Evolutionary conservation across 768 basidiomycete genomes (phyloP), one percentile per base, ranked within the genome.

Genomic region (Collybia sp.): DNA sequence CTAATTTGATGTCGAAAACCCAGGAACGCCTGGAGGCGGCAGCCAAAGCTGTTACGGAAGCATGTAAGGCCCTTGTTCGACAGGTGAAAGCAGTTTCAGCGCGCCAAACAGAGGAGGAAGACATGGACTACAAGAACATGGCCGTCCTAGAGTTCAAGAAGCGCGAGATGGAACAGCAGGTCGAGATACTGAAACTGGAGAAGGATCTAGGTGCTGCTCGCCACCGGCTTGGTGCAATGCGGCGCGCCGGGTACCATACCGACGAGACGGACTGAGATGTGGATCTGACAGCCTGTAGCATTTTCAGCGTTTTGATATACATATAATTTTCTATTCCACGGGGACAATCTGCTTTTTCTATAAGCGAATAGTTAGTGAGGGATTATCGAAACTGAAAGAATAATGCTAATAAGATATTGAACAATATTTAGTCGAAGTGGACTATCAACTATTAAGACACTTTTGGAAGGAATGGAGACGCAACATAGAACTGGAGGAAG

Each of bases 151-250:
- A 99, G 67, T 97, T 94, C 80, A 97, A 97, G 77, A 88, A 82
- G 59, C 78, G 85, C 41, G 95, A 98, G 78, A 97, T 99, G 93
- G 96, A 98, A 69, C 93, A 95, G 59, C 94, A 97, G 66, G 96
- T 98, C n/a, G 90, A 95, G 63, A 96, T 99, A 54, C 72, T 99
- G 54, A 93, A 86, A 61, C 66, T 97, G 56, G 96, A 98, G 73
- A 96, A 96, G 71, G 93, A 97, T 0, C 72, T 99, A 32, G 88
- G 88, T 16, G 93, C 83, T 38, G 88, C 90, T 15, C 79, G 90
- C 50, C 86, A 88, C 63, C 77, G 79, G 51, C 66, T 93, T 46
- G 90, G 90, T 20, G 81, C 80, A 15, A 92, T 93, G 89, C 77
- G 90, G 55, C 77, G 89, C 39, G 90, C 90, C 43, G 90, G 90